A percentile compares a stretch with the other conserved stretches of the same genome.
Evolutionary conservation across 345 rosid species (phyloP).

Genomic region (Moricandia moricandioides): DNA sequence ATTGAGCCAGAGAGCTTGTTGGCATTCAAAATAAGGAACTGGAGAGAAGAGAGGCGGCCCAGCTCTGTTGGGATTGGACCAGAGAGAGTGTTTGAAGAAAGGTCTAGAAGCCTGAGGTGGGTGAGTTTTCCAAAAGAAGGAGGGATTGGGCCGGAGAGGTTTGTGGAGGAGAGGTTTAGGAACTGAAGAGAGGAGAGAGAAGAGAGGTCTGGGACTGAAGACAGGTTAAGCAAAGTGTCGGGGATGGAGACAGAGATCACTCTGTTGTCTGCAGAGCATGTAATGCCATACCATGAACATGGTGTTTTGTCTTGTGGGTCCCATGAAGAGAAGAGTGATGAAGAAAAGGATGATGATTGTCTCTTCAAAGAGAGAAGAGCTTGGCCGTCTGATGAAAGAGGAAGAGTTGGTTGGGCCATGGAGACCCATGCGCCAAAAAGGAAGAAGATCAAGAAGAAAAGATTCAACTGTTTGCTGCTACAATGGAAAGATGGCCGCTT

Average conservation of each 20-base stretch:
- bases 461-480: slow-evolving; percentile 8
- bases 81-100: slow-evolving; percentile 82
- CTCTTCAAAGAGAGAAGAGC: slow-evolving; percentile 59
- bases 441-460: slow-evolving; percentile 39
- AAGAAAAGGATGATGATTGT: slow-evolving; percentile 46
- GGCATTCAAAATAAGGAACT: slow-evolving; percentile 79
- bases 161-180: slow-evolving; percentile 84
- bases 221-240: slow-evolving; percentile 76
- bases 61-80: slow-evolving; percentile 74
- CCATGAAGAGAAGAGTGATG: slow-evolving; percentile 72
- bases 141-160: slow-evolving; percentile 85
- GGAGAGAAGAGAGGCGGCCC: slow-evolving; percentile 70
- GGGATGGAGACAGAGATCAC: slow-evolving; percentile 84
- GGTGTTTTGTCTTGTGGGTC: slow-evolving; percentile 70
- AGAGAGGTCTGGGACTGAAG: slow-evolving; percentile 72
- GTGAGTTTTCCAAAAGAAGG: slow-evolving; percentile 68
- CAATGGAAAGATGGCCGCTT: background rate
- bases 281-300: slow-evolving; percentile 89
- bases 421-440: slow-evolving; percentile 38
- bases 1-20: slow-evolving; percentile 69
- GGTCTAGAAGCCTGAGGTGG: slow-evolving; percentile 75
- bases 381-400: slow-evolving; percentile 78
- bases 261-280: slow-evolving; percentile 77
- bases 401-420: slow-evolving; percentile 35
- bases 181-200: slow-evolving; percentile 84